Base-by-base conservation (phyloP, 441 rosid genomes). In the Gossypium trilobum region DNA sequence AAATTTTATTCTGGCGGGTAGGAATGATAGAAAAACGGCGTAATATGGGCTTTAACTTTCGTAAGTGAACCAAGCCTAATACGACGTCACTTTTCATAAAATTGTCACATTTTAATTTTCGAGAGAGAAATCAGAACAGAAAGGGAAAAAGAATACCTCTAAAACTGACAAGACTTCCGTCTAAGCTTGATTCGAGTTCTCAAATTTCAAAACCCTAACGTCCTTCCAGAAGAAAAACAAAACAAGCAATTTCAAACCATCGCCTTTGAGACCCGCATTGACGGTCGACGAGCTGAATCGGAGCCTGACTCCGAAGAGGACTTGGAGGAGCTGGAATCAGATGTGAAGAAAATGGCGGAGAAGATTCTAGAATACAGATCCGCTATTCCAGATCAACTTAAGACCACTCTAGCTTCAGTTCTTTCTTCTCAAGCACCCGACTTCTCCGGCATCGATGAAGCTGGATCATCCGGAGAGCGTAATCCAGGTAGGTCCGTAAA, bases 371-470 rank as follows among this genome's bases (percentile, higher is more conserved):
- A 84, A 17, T 83, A 73, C 81, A 78, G 90, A 57, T 66, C 81
- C 59, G 78, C 75, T 48, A 82, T 88, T 31, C 92, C 89, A 6
- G 86, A 83, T 57, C 87, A 84, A 81, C 84, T 90, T 46, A 84
- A 73, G 74, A 54, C 74, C 20, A 78, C 81, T 0, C 78, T 84
- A 17, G 66, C 76, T 66, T 84, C 84, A 1, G 20, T 83, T 75
- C 80, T 72, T 51, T 78, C 85, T 56, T 70, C 81, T 46, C 85
- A 83, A 25, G 67, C 87, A 65, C 82, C 87, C 48, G 6, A 70
- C 48, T 70, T 78, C 1, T 55, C 83, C 10, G 54, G 65, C 0
- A 16, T 62, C 7, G 80, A 70, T 60, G 78, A 73, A n/a, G 61
- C 83, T 74, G 87, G 81, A 33, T 68, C 82, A 5, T 74, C 80